Base-by-base conservation (phyloP, 371 early-diverging fungal species). In the Amoeboaphelidium protococcarum region DNA sequence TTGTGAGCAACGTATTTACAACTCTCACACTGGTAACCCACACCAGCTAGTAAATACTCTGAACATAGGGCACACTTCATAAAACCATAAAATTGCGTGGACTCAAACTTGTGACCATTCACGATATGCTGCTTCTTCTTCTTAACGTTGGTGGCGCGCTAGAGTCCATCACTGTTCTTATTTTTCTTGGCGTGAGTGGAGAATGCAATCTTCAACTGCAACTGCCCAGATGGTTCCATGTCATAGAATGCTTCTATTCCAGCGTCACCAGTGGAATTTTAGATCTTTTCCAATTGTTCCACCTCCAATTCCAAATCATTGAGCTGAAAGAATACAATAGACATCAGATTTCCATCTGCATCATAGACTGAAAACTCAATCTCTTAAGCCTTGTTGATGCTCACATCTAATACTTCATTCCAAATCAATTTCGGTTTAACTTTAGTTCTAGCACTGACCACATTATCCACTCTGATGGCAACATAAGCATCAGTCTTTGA, bases 1-100 rank as follows among this genome's bases (percentile, higher is more conserved):
- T 76, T 76, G 58, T 98, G 98, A 53, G 88, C 89, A 43, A 82
- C 77, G 57, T 82, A 78, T 47, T 76, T 75, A 66, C 98, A 98
- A 52, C 78, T 84, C 78, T 54, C 80, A 61, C 92, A 94, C 55
- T 85, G 85, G 56, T 73, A 78, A 3, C 86, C 85, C 13, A 6
- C 4, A 3, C 75, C 74, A 52, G 75, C 78, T 42, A 85, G 76
- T 42, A 90, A 67, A 50, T 86, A 82, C 52, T 91, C 92, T 43
- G 67, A 61, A 63, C 95, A 94, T 2, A 82, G 59, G 1, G 90
- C 86, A 60, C 95, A 94, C 54, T 80, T 80, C 80, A 89, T 78
- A 53, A 89, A 78, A 48, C 80, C 78, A 59, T 86, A 90, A 48
- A 80, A 82, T 48, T 73, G 75, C 48, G 74, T 65, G 41, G 76